Evolutionary conservation across 345 rosid genomes (phyloP), one percentile per base, ranked within the genome.

Genomic region (Lumnitzera racemosa): DNA sequence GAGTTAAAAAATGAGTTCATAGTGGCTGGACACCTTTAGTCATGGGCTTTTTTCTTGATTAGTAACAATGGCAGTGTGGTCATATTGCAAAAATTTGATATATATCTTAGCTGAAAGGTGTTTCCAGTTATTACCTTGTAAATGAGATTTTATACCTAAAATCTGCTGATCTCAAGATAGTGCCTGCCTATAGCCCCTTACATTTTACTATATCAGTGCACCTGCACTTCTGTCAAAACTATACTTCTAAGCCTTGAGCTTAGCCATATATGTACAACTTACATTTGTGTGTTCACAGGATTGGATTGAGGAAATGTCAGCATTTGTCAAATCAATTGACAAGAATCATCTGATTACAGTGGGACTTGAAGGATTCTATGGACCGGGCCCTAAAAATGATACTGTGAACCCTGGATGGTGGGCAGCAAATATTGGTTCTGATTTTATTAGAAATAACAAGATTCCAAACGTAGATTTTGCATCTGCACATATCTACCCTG

Each of bases 281-380:
- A 36, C 43, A 29, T 29, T 1, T 36, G 2, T 36, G 10, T 5
- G 11, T 36, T 36, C 43, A 36, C 81, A 89, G 97, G 91, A 82
- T 57, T 89, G 97, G 98, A 76, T 89, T 49, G 83, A 77, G 51
- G 98, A 92, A 74, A 92, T 92, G 96, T 76, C 97, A 25, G 80
- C 84, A 4, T 87, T 74, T 51, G 78, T 89, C 49, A 92, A 92
- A 81, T 85, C 91, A 55, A 81, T 92, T 11, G 98, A 92, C 80
- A 82, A 73, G 64, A 87, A 82, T 60, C 98, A 92, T 81, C 84
- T 89, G 36, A 69, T 89, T 58, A 89, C 98, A 14, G 84, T 92
- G 65, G 98, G 97, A 36, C 78, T 89, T 60, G 98, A 92, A 81
- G 97, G 98, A 58, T 92, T 92, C 68, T 92, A 89, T 55, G 98